Base-by-base conservation (phyloP, 2,329 filamentous ascomycete species). In the Hirsutella minnesotensis region DNA sequence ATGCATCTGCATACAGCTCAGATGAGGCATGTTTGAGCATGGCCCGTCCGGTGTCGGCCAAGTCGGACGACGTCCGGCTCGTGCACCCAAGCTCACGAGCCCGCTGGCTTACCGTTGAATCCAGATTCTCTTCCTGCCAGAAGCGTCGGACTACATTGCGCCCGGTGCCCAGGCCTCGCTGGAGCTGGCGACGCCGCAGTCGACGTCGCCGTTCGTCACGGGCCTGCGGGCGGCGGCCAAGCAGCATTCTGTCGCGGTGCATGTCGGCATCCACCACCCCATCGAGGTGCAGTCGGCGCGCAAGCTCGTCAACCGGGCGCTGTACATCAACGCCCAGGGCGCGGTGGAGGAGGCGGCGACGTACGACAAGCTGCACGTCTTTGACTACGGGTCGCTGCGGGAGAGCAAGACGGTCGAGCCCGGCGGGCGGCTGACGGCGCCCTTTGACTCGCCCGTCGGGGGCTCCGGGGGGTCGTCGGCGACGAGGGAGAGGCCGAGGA, bases 331-430 rank as follows among this genome's bases (percentile, higher is more conserved):
- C 31, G 52, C 64, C 5, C 52, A 59, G 21, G 73, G 73, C 16
- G 42, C 49, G 33, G 59, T 77, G 29, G 53, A 62, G 36, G 56
- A 66, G 3, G 49, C 60, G 5, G 58, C 57, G 2, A 60, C 62
- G 18, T 95, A 95, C 64, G 83, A 94, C 60, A 96, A 96, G 61
- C 66, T 95, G 27, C 89, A 95, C 59, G 72, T 95, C 13, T 95
- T 96, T 63, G 87, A 95, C 62, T 75, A 75, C 51, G 70, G 66
- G 13, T 51, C 55, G 9, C 66, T 75, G 18, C 64, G 60, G 45
- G 72, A 75, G 55, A 70, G 64, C 41, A 59, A 61, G 21, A 82
- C 72, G 38, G 85, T 88, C 0, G 81, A 89, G 54, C 73, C 75
- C 4, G 87, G 87, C 0, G 61, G 62, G 22, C 51, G 63, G 3